Evolutionary conservation across 1,284 basidiomycete species (phyloP), one percentile per base, ranked within the genome.

Genomic region (Inonotus hispidus): DNA sequence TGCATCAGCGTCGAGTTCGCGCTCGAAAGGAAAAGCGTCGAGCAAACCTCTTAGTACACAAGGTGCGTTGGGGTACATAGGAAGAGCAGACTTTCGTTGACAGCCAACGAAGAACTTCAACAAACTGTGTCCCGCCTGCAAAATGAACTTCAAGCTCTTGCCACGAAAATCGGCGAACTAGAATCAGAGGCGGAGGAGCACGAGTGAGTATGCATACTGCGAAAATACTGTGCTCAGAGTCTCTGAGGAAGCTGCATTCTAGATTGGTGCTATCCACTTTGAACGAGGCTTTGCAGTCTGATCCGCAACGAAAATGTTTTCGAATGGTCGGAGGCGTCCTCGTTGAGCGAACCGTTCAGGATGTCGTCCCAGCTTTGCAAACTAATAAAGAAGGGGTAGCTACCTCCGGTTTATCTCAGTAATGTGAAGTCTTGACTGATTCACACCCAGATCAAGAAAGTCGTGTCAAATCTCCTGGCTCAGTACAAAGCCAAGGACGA

Each of bases 261-360:
- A 98, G 95, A 46, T 80, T 99, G 16, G 97, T 99, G 8, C 82
- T 99, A 52, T 82, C 83, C 1, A 98, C 96, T 1, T 77, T 99
- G 29, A 83, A 88, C 62, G 88, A 95, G 67, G 86, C 87, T 7
- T 77, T 91, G 46, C 80, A 78, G 35, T 82, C 83, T 62, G 92
- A 96, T 63, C 94, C 96, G 25, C 82, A 87, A 70, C 87, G 97
- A 63, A 95, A 93, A 75, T 99, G 97, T 75, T 99, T 98, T 76
- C 87, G 97, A 54, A 81, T 99, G 66, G 92, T 99, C 64, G 97
- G 97, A 11, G 97, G 96, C 32, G 89, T 98, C 1, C 82, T 99
- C 8, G 95, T 98, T 27, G 95, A 99, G 73, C 83, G 95, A 53
- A 98, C 94, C 0, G 97, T 99, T 50, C 88, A 91, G 71, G 97